Base-by-base conservation (phyloP, 495 filamentous ascomycete genomes). In the Hypoxylon rickii region DNA sequence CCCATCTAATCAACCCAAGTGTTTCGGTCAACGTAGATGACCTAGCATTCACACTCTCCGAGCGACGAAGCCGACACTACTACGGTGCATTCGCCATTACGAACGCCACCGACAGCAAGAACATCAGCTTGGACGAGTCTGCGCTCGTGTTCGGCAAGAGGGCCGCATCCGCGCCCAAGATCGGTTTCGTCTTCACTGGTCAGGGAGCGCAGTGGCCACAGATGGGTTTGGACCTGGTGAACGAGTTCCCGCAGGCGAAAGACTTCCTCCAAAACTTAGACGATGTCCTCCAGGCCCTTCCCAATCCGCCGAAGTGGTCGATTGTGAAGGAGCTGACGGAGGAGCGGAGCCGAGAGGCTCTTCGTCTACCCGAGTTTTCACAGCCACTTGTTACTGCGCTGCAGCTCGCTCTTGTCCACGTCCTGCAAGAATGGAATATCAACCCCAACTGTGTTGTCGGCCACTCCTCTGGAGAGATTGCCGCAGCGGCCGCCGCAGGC, bases 391-490 rank as follows among this genome's bases (percentile, higher is more conserved):
- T 66, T 19, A 76, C 74, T 0, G 70, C 69, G n/a, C 22, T 79
- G 7, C 76, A 81, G 44, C 53, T 79, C 5, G 73, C 73, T 0
- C 32, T 86, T 7, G 71, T 83, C 0, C 70, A 75, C 5, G 55
- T 86, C 0, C 64, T 85, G 1, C 32, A 42, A 3, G 67, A 61
- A 4, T 80, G 72, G 73, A 70, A 70, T 20, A 66, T 86, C 5
- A 33, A 40, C 1, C 76, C 78, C 0, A 44, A 44, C 7, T 64
- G 65, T 5, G 68, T 67, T 1, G 61, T 64, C 7, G 73, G 74
- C 3, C 74, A 78, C 31, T 73, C 71, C 1, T 68, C 63, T 3
- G 73, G 75, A 1, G 73, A 78, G 24, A 70, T 76, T n/a, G 75
- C 69, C 1, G 75, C 72, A 0, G 71, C 72, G 0, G 70, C 71